These are phyloP conservation scores for Thymus quinquecostatus DNA, from an alignment of 257 asterid genomes.

Conservation along the genomic window DNA sequence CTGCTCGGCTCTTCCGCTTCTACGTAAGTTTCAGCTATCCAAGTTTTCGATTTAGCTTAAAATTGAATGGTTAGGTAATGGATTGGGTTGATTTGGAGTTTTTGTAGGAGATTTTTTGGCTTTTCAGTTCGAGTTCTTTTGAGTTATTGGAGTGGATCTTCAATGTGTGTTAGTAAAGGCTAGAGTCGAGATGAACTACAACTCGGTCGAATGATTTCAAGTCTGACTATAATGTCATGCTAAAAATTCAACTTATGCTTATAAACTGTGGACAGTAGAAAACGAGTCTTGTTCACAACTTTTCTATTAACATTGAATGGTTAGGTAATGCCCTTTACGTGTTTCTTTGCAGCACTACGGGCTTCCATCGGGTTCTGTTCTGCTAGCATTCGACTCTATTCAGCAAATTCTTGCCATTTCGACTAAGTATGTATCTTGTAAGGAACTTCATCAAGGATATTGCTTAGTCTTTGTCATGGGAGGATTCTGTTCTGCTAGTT, in stretches of 20 bases:
- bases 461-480: no score
- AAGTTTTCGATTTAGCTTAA: not conserved
- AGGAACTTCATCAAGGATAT: no score
- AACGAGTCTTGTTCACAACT: not conserved
- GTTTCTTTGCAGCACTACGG: slow-evolving; percentile 77
- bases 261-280: no score
- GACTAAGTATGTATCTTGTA: slow-evolving; percentile 50
- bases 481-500: no score
- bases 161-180: no score
- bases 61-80: not conserved
- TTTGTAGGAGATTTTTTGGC: not conserved
- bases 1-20: slow-evolving; percentile 59
- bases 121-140: not conserved
- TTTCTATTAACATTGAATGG: not conserved
- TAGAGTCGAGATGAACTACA: no score
- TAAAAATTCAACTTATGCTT: no score
- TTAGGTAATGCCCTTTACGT: not conserved
- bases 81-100: not conserved
- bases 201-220: no score
- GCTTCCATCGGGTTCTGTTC: slow-evolving; percentile 68
- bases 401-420: slow-evolving; percentile 82
- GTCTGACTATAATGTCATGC: no score
- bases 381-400: slow-evolving; percentile 57
- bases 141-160: no score
- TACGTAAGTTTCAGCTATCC: slow-evolving; percentile 48